A percentile compares a stretch with the other conserved stretches of the same genome.
Conservation (phyloP, 768 basidiomycete species). For the Hortiboletus campestris region DNA sequence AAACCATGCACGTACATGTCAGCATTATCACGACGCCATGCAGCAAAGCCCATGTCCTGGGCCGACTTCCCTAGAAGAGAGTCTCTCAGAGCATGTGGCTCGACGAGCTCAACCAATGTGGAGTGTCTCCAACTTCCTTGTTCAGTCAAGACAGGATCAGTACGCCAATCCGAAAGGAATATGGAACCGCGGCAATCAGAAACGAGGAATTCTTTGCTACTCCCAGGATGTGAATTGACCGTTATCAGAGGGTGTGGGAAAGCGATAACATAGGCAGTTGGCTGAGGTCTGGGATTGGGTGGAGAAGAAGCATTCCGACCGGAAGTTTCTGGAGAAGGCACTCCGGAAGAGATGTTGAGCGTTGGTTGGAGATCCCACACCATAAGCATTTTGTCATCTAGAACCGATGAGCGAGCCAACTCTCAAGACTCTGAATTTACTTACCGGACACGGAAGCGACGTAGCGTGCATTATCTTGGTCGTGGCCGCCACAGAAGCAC, state of each 20-base stretch:
- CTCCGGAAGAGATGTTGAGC: constrained; percentile 41
- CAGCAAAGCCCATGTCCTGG: constrained; percentile 56
- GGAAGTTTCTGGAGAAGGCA: constrained; percentile 33
- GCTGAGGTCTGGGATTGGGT: constrained; percentile 50
- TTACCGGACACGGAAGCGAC: constrained; percentile 79
- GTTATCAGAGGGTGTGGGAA: constrained; percentile 72
- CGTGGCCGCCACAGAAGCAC: constrained; percentile 74
- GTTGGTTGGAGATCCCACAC: constrained; percentile 81
- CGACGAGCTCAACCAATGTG: constrained; percentile 68
- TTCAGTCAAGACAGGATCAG: constrained; percentile 56
- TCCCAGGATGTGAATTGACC: constrained; percentile 67
- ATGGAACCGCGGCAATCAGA: constrained; percentile 72
- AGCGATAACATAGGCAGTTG: constrained; percentile 72
- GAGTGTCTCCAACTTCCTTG: constrained; percentile 58
- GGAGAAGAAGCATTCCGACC: constrained; percentile 30
- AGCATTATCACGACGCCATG: constrained; percentile 67
- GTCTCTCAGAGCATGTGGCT: constrained; percentile 61
- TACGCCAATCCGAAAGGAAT: constrained; percentile 81
- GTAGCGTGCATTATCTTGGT: constrained; percentile 66
- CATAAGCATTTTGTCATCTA: constrained; percentile 83
- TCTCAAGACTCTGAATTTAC: not conserved
- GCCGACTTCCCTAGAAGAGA: constrained; percentile 44
- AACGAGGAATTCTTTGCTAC: constrained; percentile 77
- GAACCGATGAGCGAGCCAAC: not conserved
- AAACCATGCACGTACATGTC: constrained; percentile 60